Conservation (phyloP, 345 rosid species). For the Gossypium raimondii region DNA sequence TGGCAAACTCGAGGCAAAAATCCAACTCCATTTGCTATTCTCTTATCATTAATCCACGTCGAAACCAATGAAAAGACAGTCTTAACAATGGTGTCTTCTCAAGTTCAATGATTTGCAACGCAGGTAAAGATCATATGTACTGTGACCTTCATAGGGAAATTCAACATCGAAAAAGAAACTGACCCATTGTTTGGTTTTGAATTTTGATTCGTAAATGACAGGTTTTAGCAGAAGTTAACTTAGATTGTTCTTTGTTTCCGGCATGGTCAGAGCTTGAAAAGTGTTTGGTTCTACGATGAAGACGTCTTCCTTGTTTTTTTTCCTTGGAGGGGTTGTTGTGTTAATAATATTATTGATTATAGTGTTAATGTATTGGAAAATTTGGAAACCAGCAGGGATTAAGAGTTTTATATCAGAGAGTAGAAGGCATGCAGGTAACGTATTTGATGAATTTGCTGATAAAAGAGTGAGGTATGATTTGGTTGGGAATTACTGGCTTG, state of each 20-base stretch:
- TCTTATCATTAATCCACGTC: neutral
- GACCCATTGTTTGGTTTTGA: neutral
- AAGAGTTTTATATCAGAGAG: neutral
- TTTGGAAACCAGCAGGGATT: neutral
- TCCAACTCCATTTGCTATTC: neutral
- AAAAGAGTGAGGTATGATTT: neutral
- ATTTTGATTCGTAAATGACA: neutral
- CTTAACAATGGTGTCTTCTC: neutral
- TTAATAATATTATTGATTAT: conserved; percentile 4
- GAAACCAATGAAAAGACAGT: neutral
- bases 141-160: neutral
- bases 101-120: neutral
- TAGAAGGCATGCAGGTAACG: conserved; percentile 4
- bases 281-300: neutral
- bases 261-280: neutral
- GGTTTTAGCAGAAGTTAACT: neutral
- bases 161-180: neutral
- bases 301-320: conserved; percentile 5
- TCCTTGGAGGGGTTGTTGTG: conserved; percentile 16
- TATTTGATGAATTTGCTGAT: neutral
- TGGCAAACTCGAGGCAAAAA: conserved; percentile 1
- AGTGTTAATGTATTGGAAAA: conserved; percentile 3
- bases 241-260: neutral
- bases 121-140: neutral
- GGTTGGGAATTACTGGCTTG: neutral